A percentile compares a stretch with the other conserved stretches of the same genome.
phyloP scores from a whole-genome alignment of 352 stramenopile genomes.

The Phytophthora capsici region DNA sequence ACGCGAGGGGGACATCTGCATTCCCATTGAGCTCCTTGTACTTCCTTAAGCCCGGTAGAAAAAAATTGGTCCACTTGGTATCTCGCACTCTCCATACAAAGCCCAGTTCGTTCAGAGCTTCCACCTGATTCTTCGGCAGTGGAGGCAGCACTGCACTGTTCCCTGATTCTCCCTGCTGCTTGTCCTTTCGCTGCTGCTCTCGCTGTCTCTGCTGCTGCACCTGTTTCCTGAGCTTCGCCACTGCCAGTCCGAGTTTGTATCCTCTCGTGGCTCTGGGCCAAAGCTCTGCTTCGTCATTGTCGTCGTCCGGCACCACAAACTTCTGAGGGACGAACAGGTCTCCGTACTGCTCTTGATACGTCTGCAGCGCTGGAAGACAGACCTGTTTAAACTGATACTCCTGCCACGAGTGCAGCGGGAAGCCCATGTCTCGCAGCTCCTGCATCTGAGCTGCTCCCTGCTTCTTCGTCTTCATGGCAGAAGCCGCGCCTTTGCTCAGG shows the following conservation, averaged over 20 bases:
- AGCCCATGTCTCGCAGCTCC: slow-evolving; percentile 52
- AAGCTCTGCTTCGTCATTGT: neutral
- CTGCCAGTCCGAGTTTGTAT: slow-evolving; percentile 85
- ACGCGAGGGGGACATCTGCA: slow-evolving; percentile 65
- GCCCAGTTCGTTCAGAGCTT: slow-evolving; percentile 87
- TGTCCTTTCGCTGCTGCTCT: slow-evolving; percentile 23
- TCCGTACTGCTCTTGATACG: slow-evolving; percentile 81
- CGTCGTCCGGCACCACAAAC: slow-evolving; percentile 84
- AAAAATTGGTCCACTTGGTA: slow-evolving; percentile 75
- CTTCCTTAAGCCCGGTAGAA: slow-evolving; percentile 60
- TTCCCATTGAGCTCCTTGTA: slow-evolving; percentile 70
- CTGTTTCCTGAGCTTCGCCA: slow-evolving; percentile 89
- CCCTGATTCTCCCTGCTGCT: slow-evolving; percentile 1
- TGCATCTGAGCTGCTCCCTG: slow-evolving; percentile 42
- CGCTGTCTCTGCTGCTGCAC: slow-evolving; percentile 36
- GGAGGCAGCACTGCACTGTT: slow-evolving; percentile 23
- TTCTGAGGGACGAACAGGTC: slow-evolving; percentile 93
- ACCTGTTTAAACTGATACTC: slow-evolving; percentile 74
- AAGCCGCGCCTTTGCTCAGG: slow-evolving; percentile 21
- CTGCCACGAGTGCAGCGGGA: slow-evolving; percentile 62
- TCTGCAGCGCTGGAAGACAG: slow-evolving; percentile 74
- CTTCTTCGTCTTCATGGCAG: slow-evolving; percentile 33
- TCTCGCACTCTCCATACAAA: slow-evolving; percentile 92
- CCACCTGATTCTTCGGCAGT: slow-evolving; percentile 64
- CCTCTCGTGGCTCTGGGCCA: slow-evolving; percentile 89